phyloP scores from a whole-genome alignment of 305 asterid species.

The Plantago lanceolata region DNA sequence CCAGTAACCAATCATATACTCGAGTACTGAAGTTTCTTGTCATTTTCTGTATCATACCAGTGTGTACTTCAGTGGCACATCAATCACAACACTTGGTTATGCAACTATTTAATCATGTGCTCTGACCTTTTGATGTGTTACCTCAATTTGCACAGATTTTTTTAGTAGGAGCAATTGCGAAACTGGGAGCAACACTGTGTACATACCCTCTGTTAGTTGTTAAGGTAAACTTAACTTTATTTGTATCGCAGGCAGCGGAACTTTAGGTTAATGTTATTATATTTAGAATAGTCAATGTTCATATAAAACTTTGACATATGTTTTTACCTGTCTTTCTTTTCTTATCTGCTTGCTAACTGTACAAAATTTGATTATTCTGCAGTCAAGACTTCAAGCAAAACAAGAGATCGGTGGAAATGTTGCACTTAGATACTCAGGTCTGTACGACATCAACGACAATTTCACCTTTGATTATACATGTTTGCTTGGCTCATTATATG shows the following conservation, averaged over 20 bases:
- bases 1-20: no score
- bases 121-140: slow-evolving; percentile 6
- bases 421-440: slow-evolving; percentile 79
- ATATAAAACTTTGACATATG: background rate
- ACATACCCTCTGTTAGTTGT: slow-evolving; percentile 93
- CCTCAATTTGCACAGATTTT: slow-evolving; percentile 45
- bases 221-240: slow-evolving; percentile 44
- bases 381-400: slow-evolving; percentile 95
- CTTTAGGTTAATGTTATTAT: background rate
- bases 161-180: slow-evolving; percentile 77
- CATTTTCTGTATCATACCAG: background rate
- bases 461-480: background rate
- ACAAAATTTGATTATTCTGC: slow-evolving; percentile 30
- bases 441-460: slow-evolving; percentile 11
- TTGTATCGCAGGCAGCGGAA: slow-evolving; percentile 2
- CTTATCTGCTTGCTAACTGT: slow-evolving; percentile 10
- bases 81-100: slow-evolving; percentile 16
- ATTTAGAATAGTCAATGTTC: background rate
- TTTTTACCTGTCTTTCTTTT: background rate
- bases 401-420: slow-evolving; percentile 80
- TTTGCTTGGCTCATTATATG: background rate
- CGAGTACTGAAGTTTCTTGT: background rate
- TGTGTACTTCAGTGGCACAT: no score
- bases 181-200: slow-evolving; percentile 85
- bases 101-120: background rate